phyloP scores from a whole-genome alignment of 805 yeast genomes.

The Saccharomycopsis fodiens region DNA sequence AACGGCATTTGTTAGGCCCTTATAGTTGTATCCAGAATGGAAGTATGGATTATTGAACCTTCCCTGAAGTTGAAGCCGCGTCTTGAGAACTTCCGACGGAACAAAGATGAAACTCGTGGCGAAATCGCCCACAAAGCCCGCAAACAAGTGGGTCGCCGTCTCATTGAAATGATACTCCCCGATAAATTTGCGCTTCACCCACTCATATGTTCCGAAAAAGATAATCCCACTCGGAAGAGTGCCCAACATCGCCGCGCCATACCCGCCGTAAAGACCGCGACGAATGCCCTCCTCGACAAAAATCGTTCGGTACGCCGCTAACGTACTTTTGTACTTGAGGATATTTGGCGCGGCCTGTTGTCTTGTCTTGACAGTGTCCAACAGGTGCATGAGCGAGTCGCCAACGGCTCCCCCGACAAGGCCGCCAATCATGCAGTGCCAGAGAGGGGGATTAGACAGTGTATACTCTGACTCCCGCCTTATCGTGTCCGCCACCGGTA shows the following conservation, averaged over 20 bases:
- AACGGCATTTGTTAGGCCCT: slow-evolving; percentile 65
- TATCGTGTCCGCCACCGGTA: too few species aligned
- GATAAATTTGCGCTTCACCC: slow-evolving; percentile 63
- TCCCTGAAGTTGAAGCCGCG: slow-evolving; percentile 91
- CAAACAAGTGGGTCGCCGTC: slow-evolving; percentile 67
- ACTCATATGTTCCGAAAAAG: slow-evolving; percentile 90
- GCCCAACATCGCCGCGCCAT: slow-evolving; percentile 85
- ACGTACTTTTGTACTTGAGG: slow-evolving; percentile 63
- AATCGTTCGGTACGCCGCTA: slow-evolving; percentile 71
- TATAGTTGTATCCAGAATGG: slow-evolving; percentile 79
- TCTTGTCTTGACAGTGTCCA: slow-evolving; percentile 94
- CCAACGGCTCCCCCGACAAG: slow-evolving; percentile 94
- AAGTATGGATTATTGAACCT: slow-evolving; percentile 72
- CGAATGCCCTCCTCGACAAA: slow-evolving; percentile 74
- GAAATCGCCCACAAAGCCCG: slow-evolving; percentile 92
- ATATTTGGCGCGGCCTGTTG: slow-evolving; percentile 87
- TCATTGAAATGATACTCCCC: slow-evolving; percentile 61
- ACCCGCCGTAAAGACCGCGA: slow-evolving; percentile 88
- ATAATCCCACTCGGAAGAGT: slow-evolving; percentile 90
- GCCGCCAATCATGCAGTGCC: slow-evolving; percentile 75
- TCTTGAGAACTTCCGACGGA: slow-evolving; percentile 90
- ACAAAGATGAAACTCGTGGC: slow-evolving; percentile 85
- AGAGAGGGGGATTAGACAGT: too few species aligned
- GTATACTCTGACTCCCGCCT: too few species aligned
- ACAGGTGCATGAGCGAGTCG: slow-evolving; percentile 87